Percentiles rank a stretch among this genome's conserved stretches.
Evolutionary conservation across 2,329 filamentous ascomycete genomes (phyloP).

Genomic region (Trichoderma afroharzianum): DNA sequence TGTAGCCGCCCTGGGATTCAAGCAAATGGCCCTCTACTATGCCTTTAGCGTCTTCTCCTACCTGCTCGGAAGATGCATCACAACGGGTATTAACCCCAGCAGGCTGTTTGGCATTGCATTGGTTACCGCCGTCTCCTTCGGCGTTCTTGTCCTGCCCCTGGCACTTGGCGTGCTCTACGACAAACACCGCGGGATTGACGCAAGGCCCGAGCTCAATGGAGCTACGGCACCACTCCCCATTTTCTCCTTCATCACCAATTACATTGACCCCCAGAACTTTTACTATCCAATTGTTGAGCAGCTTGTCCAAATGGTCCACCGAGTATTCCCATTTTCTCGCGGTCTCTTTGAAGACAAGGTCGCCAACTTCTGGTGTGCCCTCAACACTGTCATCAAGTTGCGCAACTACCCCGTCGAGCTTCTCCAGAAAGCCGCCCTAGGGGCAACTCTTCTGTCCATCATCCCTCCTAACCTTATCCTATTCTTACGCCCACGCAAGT

Average conservation of each 20-base stretch:
- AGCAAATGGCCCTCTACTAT: slow-evolving; percentile 99
- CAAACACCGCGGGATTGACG: slow-evolving; percentile 58
- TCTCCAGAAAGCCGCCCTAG: slow-evolving; percentile 72
- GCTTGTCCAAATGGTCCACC: slow-evolving; percentile 76
- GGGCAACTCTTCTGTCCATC: slow-evolving; percentile 72
- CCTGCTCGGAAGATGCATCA: slow-evolving; percentile 80
- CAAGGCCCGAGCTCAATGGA: slow-evolving; percentile 53
- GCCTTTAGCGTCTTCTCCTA: slow-evolving; percentile 90
- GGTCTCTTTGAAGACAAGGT: slow-evolving; percentile 98
- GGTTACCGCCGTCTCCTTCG: slow-evolving; percentile 70
- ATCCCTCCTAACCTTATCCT: slow-evolving; percentile 75
- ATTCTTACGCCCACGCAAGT: slow-evolving; percentile 72
- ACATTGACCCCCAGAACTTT: slow-evolving; percentile 60
- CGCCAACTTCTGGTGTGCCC: slow-evolving; percentile 94
- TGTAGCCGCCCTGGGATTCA: slow-evolving; percentile 90
- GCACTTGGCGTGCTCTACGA: slow-evolving; percentile 69
- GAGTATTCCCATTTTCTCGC: slow-evolving; percentile 94
- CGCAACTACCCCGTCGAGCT: slow-evolving; percentile 65
- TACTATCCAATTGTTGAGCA: slow-evolving; percentile 77
- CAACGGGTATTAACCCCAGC: slow-evolving; percentile 62
- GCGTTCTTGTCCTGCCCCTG: slow-evolving; percentile 70
- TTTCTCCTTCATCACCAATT: slow-evolving; percentile 54
- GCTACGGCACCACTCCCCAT: slow-evolving; percentile 60
- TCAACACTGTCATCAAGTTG: slow-evolving; percentile 87
- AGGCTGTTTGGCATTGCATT: slow-evolving; percentile 73